phyloP scores from a whole-genome alignment of 495 filamentous ascomycete genomes.

The Thozetella sp. region DNA sequence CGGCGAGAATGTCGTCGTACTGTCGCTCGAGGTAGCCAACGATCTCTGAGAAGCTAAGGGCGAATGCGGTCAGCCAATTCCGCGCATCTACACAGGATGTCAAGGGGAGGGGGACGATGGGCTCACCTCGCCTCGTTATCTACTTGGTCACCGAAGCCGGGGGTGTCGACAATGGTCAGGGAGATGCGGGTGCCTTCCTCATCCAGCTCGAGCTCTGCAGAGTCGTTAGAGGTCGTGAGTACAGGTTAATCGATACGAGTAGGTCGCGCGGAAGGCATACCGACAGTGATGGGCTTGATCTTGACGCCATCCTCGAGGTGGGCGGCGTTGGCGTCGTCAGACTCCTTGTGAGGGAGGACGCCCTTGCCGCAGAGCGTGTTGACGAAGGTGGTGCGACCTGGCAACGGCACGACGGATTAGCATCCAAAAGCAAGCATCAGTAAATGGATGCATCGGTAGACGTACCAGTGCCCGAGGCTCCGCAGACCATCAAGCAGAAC shows the following conservation, averaged over 20 bases:
- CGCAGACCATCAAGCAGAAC: slow-evolving; percentile 99
- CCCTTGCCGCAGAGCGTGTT: slow-evolving; percentile 97
- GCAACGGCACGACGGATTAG: slow-evolving; percentile 21
- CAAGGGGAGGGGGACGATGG: background rate
- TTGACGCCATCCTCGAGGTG: slow-evolving; percentile 95
- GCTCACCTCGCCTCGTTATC: slow-evolving; percentile 94
- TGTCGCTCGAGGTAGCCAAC: slow-evolving; percentile 97
- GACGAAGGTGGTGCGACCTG: slow-evolving; percentile 97
- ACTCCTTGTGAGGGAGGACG: slow-evolving; percentile 85
- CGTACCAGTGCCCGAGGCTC: slow-evolving; percentile 96
- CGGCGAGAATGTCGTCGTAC: slow-evolving; percentile 98
- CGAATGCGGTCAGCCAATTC: slow-evolving; percentile 47
- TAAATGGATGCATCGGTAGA: slow-evolving; percentile 8
- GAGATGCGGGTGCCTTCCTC: slow-evolving; percentile 98
- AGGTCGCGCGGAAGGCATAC: slow-evolving; percentile 54
- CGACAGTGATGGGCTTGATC: slow-evolving; percentile 98
- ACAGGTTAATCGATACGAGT: too few species aligned
- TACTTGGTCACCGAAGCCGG: slow-evolving; percentile 97
- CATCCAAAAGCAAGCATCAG: background rate
- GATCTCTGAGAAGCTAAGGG: slow-evolving; percentile 86
- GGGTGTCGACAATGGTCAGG: slow-evolving; percentile 97
- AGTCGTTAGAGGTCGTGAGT: slow-evolving; percentile 14
- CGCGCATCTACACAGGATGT: slow-evolving; percentile 69
- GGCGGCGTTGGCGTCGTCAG: slow-evolving; percentile 83
- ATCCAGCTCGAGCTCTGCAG: slow-evolving; percentile 87